A percentile compares a stretch with the other conserved stretches of the same genome.
Evolutionary conservation across 208 protist species (phyloP).

Genomic region (Naegleria lovaniensis): DNA sequence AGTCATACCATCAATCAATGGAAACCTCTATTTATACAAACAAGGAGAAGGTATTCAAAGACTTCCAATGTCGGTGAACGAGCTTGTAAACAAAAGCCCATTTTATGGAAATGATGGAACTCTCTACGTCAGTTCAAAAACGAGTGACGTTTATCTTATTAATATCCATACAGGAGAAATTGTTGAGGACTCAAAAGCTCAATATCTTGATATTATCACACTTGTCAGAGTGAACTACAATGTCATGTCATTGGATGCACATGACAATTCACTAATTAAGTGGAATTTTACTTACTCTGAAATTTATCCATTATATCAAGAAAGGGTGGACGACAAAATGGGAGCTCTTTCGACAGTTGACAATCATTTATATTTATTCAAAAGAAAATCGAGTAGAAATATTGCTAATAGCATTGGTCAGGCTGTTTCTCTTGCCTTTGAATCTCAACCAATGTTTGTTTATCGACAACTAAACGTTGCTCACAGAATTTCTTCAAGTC

Average conservation of each 20-base stretch:
- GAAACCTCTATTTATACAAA: not conserved
- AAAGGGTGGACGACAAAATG: not conserved
- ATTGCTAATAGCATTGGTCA: not conserved
- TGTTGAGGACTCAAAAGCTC: not conserved
- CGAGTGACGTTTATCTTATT: not conserved
- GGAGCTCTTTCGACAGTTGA: not conserved
- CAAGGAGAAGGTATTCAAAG: not conserved
- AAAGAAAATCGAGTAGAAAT: not conserved
- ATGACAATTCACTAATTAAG: not conserved
- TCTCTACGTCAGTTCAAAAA: not conserved
- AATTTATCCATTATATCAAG: not conserved
- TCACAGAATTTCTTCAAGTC: not conserved
- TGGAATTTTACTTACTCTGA: slow-evolving; percentile 26
- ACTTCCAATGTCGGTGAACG: not conserved
- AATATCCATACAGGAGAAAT: not conserved
- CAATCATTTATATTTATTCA: not conserved
- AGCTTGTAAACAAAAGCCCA: not conserved
- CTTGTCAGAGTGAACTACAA: not conserved
- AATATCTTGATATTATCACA: not conserved
- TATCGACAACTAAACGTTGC: not conserved
- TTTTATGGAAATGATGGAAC: not conserved
- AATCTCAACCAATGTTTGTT: not conserved
- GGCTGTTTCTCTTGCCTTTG: not conserved
- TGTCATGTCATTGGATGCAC: not conserved
- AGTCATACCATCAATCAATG: slow-evolving; percentile 7